phyloP scores from a whole-genome alignment of 129 eudicot genomes.

The Lonicera japonica region DNA sequence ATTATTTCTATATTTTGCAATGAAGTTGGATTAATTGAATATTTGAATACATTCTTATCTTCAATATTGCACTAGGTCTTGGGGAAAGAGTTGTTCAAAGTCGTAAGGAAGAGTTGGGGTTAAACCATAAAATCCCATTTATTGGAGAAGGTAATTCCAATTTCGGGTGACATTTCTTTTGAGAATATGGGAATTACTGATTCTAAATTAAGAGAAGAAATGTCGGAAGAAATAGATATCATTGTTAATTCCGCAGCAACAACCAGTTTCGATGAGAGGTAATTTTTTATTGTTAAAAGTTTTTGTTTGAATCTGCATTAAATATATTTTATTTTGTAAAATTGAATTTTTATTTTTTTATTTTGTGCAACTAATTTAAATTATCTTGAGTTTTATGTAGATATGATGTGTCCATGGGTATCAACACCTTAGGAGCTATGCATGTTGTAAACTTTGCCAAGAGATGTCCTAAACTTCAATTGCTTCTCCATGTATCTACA shows the following conservation, averaged over 20 bases:
- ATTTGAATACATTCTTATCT: too few species aligned
- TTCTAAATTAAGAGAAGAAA: slow-evolving; percentile 23
- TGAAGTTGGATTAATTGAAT: too few species aligned
- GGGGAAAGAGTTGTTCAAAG: not conserved
- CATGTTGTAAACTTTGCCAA: slow-evolving; percentile 34
- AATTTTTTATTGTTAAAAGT: not conserved
- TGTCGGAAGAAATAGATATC: slow-evolving; percentile 41
- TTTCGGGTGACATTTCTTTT: slow-evolving; percentile 45
- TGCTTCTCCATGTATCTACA: slow-evolving; percentile 51
- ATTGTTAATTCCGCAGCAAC: slow-evolving; percentile 74
- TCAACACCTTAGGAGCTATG: slow-evolving; percentile 38
- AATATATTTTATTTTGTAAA: too few species aligned
- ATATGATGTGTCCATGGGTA: slow-evolving; percentile 33
- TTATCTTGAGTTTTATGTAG: slow-evolving; percentile 22
- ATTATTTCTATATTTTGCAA: too few species aligned
- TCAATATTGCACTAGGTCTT: not conserved
- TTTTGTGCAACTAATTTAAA: not conserved
- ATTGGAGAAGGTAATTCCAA: slow-evolving; percentile 38
- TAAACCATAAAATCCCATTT: not conserved
- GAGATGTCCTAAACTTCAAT: slow-evolving; percentile 26
- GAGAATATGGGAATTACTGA: slow-evolving; percentile 49
- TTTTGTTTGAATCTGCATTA: too few species aligned
- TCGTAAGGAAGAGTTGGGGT: not conserved
- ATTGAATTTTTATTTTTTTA: too few species aligned
- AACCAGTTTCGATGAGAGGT: slow-evolving; percentile 79